Percentiles rank a stretch among this genome's conserved stretches.
phyloP scores from a whole-genome alignment of 83 land plant genomes.

The Larix sibirica region DNA sequence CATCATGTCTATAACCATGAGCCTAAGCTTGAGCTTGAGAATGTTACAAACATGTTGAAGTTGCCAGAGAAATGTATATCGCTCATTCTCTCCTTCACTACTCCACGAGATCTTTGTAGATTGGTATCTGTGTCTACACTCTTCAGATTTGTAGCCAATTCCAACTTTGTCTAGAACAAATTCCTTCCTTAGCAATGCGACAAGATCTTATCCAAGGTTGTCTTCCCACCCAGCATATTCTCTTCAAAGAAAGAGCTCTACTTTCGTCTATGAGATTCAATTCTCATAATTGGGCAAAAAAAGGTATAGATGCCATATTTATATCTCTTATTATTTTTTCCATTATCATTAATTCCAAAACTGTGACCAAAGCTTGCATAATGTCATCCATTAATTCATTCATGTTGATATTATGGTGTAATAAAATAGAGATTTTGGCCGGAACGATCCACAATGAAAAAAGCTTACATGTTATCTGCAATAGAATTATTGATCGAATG shows the following conservation, averaged over 20 bases:
- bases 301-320: slow-evolving; percentile 15
- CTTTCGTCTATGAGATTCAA: slow-evolving; percentile 25
- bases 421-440: slow-evolving; percentile 26
- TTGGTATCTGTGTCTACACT: slow-evolving; percentile 21
- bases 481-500: slow-evolving; percentile 21
- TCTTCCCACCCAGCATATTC: background rate
- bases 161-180: slow-evolving; percentile 35
- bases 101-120: slow-evolving; percentile 36
- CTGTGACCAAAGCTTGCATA: too few species aligned
- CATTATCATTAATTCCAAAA: too few species aligned
- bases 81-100: slow-evolving; percentile 20
- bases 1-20: too few species aligned
- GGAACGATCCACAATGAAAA: slow-evolving; percentile 28
- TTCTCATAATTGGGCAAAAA: slow-evolving; percentile 33
- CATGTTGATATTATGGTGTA: background rate
- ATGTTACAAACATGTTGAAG: too few species aligned
- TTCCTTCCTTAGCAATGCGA: slow-evolving; percentile 28
- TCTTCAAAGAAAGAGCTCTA: slow-evolving; percentile 42
- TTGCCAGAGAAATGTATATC: too few species aligned
- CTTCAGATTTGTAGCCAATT: slow-evolving; percentile 24
- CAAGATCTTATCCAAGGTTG: slow-evolving; percentile 10
- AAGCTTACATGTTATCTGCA: slow-evolving; percentile 31
- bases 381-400: too few species aligned
- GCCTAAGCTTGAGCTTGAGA: too few species aligned
- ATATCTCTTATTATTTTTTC: background rate